Conservation (phyloP, 306 rosid species). For the Begonia peltatifolia region DNA sequence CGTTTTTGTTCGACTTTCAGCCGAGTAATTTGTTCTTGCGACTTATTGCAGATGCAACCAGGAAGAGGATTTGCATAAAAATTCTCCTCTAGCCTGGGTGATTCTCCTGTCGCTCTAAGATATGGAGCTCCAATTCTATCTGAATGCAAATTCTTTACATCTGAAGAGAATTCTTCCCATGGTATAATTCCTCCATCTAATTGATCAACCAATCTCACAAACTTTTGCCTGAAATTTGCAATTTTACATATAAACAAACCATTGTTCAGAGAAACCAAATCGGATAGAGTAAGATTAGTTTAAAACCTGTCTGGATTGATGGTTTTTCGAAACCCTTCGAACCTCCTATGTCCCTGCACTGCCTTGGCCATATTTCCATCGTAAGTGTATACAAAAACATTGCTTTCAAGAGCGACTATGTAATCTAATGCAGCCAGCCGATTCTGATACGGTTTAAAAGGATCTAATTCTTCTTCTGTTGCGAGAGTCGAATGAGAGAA, state of each 20-base stretch:
- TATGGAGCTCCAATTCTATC: slow-evolving; percentile 70
- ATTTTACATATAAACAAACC: too few relatives aligned
- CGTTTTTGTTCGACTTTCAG: slow-evolving; percentile 24
- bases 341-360: slow-evolving; percentile 89
- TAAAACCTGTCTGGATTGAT: slow-evolving; percentile 81
- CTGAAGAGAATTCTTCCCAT: slow-evolving; percentile 51
- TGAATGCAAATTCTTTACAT: slow-evolving; percentile 48
- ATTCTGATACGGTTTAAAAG: slow-evolving; percentile 71
- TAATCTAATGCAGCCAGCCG: slow-evolving; percentile 95
- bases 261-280: too few relatives aligned
- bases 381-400: slow-evolving; percentile 84
- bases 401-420: slow-evolving; percentile 78
- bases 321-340: slow-evolving; percentile 81
- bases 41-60: slow-evolving; percentile 70
- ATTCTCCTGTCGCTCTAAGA: slow-evolving; percentile 53
- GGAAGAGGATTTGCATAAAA: slow-evolving; percentile 90
- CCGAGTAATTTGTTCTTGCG: slow-evolving; percentile 23
- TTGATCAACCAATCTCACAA: slow-evolving; percentile 60
- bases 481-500: slow-evolving; percentile 76
- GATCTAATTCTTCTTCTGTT: slow-evolving; percentile 61
- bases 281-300: not conserved
- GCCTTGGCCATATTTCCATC: slow-evolving; percentile 99
- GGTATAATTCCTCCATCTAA: slow-evolving; percentile 36
- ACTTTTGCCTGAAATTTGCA: slow-evolving; percentile 37
- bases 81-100: slow-evolving; percentile 78